Percentiles rank a stretch among this genome's conserved stretches.
phyloP scores from a whole-genome alignment of 1,284 basidiomycete species.

The Athelia sp. region DNA sequence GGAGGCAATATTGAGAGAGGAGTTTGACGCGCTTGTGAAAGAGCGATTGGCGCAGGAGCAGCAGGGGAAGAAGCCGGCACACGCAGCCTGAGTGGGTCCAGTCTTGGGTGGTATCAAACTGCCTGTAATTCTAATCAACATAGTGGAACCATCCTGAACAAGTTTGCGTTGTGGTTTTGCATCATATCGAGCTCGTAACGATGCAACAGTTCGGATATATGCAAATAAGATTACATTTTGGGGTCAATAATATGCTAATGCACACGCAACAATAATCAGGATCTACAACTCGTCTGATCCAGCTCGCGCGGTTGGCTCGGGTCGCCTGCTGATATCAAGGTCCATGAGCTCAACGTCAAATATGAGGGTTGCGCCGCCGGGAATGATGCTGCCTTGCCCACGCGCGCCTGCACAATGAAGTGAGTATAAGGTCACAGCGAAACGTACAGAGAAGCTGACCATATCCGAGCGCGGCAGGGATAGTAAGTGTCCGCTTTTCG shows the following conservation, averaged over 20 bases:
- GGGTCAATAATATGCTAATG: conserved; percentile 1
- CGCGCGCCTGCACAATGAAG: conserved; percentile 50
- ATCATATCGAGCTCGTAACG: too few relatives aligned
- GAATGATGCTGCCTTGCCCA: conserved; percentile 77
- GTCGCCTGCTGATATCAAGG: conserved; percentile 25
- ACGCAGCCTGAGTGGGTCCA: too few relatives aligned
- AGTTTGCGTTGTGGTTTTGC: too few relatives aligned
- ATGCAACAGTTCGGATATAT: too few relatives aligned
- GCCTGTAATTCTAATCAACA: too few relatives aligned
- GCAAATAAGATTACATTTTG: too few relatives aligned
- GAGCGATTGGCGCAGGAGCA: conserved; percentile 50
- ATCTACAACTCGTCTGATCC: not conserved
- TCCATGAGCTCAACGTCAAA: conserved; percentile 84
- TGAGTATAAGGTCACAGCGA: not conserved
- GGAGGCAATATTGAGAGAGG: conserved; percentile 76
- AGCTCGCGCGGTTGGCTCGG: conserved; percentile 10
- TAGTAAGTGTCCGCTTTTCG: conserved; percentile 90
- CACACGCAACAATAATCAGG: conserved; percentile 1
- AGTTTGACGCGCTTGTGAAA: conserved; percentile 75
- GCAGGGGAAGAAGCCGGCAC: too few relatives aligned
- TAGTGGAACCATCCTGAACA: too few relatives aligned
- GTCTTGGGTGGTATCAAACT: too few relatives aligned
- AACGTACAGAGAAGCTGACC: conserved; percentile 47
- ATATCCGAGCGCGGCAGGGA: conserved; percentile 75
- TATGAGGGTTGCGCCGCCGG: conserved; percentile 77